These are phyloP conservation scores for Arachis monticola DNA, from an alignment of 331 rosid species.

Conservation along the genomic window DNA sequence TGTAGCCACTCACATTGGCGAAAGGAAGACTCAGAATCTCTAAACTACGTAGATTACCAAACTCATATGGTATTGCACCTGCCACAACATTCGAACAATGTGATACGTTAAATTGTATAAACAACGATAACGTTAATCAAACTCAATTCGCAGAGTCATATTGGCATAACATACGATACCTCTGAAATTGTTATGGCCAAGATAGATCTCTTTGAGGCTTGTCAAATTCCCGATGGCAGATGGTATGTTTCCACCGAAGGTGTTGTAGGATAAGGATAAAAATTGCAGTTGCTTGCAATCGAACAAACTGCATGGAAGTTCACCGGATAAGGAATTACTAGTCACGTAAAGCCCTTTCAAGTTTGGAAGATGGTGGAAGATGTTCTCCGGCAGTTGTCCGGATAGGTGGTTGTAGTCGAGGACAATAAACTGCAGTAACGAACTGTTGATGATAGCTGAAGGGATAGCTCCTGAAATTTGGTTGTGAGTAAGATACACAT, in stretches of 20 bases:
- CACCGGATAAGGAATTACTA: background rate
- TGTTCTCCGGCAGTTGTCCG: background rate
- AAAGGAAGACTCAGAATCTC: background rate
- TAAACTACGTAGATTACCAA: constrained; percentile 5
- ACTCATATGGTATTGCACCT: constrained; percentile 16
- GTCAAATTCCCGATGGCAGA: background rate
- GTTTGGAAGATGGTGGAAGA: background rate
- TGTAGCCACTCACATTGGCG: background rate
- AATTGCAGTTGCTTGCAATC: background rate
- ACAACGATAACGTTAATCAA: too few relatives aligned
- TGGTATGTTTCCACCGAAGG: background rate
- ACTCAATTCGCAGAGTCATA: too few relatives aligned
- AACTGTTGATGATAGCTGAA: too few relatives aligned
- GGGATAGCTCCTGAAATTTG: too few relatives aligned
- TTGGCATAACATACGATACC: background rate
- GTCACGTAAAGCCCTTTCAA: background rate
- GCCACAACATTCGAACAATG: too few relatives aligned
- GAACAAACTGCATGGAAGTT: background rate
- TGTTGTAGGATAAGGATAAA: background rate
- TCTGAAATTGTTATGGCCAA: background rate
- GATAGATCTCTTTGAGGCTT: background rate
- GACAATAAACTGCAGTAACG: too few relatives aligned
- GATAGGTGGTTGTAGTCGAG: too few relatives aligned
- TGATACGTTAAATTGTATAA: too few relatives aligned
- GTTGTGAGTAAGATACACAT: too few relatives aligned